phyloP scores from a whole-genome alignment of 106 monocot species.

The Dendrobium catenatum region DNA sequence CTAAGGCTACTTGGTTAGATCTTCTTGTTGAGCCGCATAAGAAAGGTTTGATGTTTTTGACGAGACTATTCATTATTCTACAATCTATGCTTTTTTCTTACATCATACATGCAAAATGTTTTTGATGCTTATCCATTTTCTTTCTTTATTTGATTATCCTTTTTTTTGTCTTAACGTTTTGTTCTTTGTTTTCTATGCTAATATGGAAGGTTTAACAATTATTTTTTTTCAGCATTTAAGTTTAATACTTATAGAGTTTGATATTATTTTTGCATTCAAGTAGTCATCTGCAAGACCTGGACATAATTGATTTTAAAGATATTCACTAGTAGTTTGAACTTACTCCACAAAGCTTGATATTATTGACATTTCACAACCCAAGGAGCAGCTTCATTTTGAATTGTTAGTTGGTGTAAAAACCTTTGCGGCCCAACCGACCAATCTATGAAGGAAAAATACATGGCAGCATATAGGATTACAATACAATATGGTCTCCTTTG shows the following conservation, averaged over 20 bases:
- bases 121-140: conserved; percentile 2
- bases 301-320: no score
- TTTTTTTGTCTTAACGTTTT: neutral
- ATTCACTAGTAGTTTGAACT: no score
- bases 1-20: conserved; percentile 47
- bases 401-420: no score
- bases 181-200: neutral
- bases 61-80: neutral
- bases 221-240: neutral
- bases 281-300: no score
- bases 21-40: conserved; percentile 58
- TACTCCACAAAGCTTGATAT: no score
- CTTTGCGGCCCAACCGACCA: neutral
- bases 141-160: neutral
- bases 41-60: conserved; percentile 37
- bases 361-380: no score
- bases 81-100: neutral
- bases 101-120: neutral
- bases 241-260: no score
- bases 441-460: neutral
- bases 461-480: neutral
- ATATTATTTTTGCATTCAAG: no score
- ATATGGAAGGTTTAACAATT: neutral
- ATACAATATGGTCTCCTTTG: no score
- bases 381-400: no score